Evolutionary conservation across 257 asterid species (phyloP), one percentile per base, ranked within the genome.

Genomic region (Perilla frutescens): DNA sequence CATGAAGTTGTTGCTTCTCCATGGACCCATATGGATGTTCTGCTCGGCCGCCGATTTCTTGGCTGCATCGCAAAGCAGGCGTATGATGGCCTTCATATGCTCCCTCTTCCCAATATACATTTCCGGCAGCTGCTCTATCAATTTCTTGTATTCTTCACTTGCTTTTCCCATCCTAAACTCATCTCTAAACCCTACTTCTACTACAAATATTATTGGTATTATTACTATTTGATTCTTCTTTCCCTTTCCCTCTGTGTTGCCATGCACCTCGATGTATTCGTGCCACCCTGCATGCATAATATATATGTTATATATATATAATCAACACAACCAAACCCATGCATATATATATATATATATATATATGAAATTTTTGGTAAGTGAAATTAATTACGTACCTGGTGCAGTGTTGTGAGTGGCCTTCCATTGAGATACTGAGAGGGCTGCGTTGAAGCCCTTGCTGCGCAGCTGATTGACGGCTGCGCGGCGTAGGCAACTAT

Each of bases 91-190:
- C 15, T 81, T 80, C 60, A 85, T 61, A 65, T 83, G 83, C 15
- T 87, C 85, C 1, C 75, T 54, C 62, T 85, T 85, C 7, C 90
- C 93, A 12, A 78, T 69, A 41, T 78, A 87, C 34, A 82, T 60
- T 61, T 85, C 76, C 1, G 93, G 93, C 68, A 87, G 54, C 62
- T 61, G 68, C 12, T 65, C 61, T 67, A 82, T 63, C 76, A 85
- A 32, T n/a, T 71, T 73, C 37, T 41, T 26, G 76, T 85, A 84
- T 75, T 83, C 89, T 0, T 72, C 76, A 44, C 89, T 78, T 10
- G 86, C 82, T 69, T 82, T 87, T 40, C 81, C 89, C 89, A 87
- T 84, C 79, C 68, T 81, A 37, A 87, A 87, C 59, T 87, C 87
- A 62, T 87, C 89, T 62, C 66, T 72, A 66, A 87, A 84, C 36